A percentile compares a stretch with the other conserved stretches of the same genome.
Conservation (phyloP, 257 asterid genomes). For the Petunia axillaris region DNA sequence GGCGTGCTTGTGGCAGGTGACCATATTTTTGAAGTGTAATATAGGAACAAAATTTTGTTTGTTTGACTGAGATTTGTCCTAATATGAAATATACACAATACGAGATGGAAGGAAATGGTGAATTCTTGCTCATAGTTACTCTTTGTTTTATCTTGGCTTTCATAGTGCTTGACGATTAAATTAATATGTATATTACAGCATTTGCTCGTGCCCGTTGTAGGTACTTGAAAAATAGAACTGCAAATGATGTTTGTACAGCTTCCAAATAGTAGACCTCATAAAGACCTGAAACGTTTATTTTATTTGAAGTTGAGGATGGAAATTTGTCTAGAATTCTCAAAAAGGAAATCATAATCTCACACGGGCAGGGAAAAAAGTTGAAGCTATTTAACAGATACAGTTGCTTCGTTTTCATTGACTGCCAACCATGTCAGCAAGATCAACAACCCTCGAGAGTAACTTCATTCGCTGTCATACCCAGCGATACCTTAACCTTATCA, state of each 20-base stretch:
- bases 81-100: background rate
- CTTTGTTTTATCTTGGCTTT: background rate
- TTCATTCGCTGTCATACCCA: conserved; percentile 95
- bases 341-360: conserved; percentile 38
- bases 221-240: too few relatives aligned
- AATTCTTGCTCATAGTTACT: conserved; percentile 3
- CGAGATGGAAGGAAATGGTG: background rate
- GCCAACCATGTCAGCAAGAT: conserved; percentile 87
- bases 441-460: conserved; percentile 97
- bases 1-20: conserved; percentile 23
- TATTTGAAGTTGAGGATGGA: conserved; percentile 28
- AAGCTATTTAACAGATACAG: background rate
- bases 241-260: background rate
- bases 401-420: conserved; percentile 64
- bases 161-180: background rate
- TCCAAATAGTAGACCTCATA: background rate
- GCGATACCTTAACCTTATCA: conserved; percentile 89
- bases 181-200: too few relatives aligned
- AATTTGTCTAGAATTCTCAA: conserved; percentile 40
- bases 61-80: conserved; percentile 21
- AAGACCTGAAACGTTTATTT: background rate
- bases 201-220: too few relatives aligned
- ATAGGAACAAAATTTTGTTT: conserved; percentile 20
- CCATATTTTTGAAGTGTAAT: background rate
- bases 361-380: conserved; percentile 30